phyloP scores from a whole-genome alignment of 2,329 filamentous ascomycete species.

The Plenodomus lindquistii region DNA sequence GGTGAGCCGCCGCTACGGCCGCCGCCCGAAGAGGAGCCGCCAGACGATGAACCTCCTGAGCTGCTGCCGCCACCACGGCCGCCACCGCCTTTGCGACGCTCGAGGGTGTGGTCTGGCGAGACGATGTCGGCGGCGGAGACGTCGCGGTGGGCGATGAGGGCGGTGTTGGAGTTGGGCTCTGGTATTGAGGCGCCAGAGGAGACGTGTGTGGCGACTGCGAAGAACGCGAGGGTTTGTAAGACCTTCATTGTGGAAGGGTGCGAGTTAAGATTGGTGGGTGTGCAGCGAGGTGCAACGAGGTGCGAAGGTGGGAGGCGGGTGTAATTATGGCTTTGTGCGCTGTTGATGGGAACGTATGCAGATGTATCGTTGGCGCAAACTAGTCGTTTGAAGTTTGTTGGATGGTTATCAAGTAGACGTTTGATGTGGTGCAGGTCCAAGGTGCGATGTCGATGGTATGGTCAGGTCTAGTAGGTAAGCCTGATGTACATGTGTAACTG shows the following conservation, averaged over 20 bases:
- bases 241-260: conserved; percentile 29
- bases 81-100: conserved; percentile 45
- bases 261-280: background rate
- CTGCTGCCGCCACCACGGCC: conserved; percentile 32
- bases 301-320: background rate
- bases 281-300: background rate
- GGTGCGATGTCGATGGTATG: background rate
- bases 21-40: conserved; percentile 13
- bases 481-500: too few species aligned
- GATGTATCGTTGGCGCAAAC: too few species aligned
- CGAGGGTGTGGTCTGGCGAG: conserved; percentile 38
- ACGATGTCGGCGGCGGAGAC: conserved; percentile 24
- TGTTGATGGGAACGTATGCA: too few species aligned
- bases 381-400: too few species aligned
- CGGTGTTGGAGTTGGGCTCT: conserved; percentile 31
- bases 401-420: too few species aligned
- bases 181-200: conserved; percentile 34
- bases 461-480: background rate
- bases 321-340: conserved; percentile 2
- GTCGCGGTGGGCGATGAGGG: conserved; percentile 23
- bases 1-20: conserved; percentile 20
- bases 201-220: conserved; percentile 25
- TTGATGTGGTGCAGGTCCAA: too few species aligned
- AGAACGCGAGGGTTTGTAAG: conserved; percentile 23
- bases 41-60: conserved; percentile 13